These are phyloP conservation scores for Apiotrichum akiyoshidainum DNA, from an alignment of 1,284 basidiomycete genomes.

Conservation along the genomic window DNA sequence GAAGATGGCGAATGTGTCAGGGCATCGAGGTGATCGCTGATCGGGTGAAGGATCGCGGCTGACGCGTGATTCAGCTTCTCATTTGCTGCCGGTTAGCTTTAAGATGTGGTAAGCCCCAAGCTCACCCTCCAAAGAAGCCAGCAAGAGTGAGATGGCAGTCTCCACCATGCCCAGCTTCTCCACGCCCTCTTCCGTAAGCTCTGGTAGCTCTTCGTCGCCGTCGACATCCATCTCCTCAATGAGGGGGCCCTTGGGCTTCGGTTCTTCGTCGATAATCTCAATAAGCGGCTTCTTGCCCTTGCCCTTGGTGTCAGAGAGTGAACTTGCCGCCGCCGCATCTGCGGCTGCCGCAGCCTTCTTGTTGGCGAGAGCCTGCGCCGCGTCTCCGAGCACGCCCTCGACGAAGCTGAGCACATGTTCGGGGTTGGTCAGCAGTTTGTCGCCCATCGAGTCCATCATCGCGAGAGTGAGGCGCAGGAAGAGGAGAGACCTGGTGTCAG, in stretches of 20 bases:
- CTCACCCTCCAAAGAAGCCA: conserved; percentile 77
- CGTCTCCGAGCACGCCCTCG: conserved; percentile 60
- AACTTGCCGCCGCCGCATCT: too few species aligned
- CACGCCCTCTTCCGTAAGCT: conserved; percentile 42
- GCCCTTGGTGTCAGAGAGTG: background rate
- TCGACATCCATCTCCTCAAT: conserved; percentile 22
- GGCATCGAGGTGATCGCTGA: conserved; percentile 64
- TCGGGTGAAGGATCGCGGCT: conserved; percentile 65
- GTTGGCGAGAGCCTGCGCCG: conserved; percentile 14
- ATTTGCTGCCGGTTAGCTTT: conserved; percentile 57
- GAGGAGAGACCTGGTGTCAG: conserved; percentile 54
- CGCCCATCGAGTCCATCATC: conserved; percentile 67
- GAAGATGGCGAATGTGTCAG: conserved; percentile 54
- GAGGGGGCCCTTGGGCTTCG: conserved; percentile 10
- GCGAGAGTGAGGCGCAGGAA: conserved; percentile 73
- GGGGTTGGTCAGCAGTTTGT: conserved; percentile 64
- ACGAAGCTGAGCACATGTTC: conserved; percentile 73
- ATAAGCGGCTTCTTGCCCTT: conserved; percentile 8
- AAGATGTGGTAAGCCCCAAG: too few species aligned
- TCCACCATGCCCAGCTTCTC: conserved; percentile 56
- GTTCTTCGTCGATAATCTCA: conserved; percentile 1
- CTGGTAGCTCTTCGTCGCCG: conserved; percentile 20
- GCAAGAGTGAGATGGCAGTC: conserved; percentile 71
- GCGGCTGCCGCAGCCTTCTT: too few species aligned
- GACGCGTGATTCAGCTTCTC: conserved; percentile 62